Evolutionary conservation across 192 early-diverging fungal genomes (phyloP).

Genomic region (Backusella luteola): DNA sequence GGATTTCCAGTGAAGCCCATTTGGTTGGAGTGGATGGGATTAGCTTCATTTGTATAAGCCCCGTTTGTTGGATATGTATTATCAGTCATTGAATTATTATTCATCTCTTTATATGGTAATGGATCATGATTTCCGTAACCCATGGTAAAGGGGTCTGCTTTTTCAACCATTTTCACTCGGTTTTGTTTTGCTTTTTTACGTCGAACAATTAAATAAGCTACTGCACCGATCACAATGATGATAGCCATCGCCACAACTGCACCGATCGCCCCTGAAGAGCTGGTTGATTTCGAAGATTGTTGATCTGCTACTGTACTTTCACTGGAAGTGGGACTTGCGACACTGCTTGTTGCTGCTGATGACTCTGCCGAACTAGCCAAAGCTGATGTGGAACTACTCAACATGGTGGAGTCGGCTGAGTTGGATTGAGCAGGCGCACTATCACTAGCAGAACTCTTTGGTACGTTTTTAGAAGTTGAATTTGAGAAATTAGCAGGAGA

Average conservation of each 20-base stretch:
- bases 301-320: not conserved
- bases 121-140: constrained; percentile 23
- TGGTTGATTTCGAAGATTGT: not conserved
- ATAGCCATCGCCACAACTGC: constrained; percentile 25
- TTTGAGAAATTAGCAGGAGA: not conserved
- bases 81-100: not conserved
- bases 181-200: constrained; percentile 5
- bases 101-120: not conserved
- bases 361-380: not conserved
- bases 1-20: not conserved
- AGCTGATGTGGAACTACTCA: not conserved
- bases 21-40: not conserved
- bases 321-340: not conserved
- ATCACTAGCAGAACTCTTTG: not conserved
- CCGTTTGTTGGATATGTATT: not conserved
- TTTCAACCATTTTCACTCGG: not conserved
- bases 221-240: constrained; percentile 19
- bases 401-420: not conserved
- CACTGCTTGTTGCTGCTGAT: not conserved
- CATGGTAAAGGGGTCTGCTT: constrained; percentile 30
- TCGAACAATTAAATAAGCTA: constrained; percentile 24
- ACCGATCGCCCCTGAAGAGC: constrained; percentile 30
- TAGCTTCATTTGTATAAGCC: constrained; percentile 1
- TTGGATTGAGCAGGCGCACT: not conserved
- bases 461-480: not conserved